Percentiles rank a stretch among this genome's conserved stretches.
Conservation (phyloP, 1,139 yeast species). For the Pichia norvegensis region DNA sequence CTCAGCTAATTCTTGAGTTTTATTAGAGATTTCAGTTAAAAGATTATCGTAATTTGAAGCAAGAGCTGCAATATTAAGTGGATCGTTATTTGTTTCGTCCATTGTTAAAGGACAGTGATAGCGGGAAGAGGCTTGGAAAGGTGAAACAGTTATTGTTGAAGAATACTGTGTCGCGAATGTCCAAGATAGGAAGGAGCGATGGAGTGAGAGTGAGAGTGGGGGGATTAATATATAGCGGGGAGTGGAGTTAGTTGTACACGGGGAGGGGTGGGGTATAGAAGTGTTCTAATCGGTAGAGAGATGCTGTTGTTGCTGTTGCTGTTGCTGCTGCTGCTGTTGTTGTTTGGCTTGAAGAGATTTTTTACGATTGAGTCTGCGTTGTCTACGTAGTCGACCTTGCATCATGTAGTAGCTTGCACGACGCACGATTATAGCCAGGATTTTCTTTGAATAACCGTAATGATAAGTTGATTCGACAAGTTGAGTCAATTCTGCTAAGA, state of each 20-base stretch:
- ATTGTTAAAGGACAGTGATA: background rate
- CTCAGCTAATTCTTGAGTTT: slow-evolving; percentile 19
- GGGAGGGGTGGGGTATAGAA: background rate
- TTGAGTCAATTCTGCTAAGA: slow-evolving; percentile 42
- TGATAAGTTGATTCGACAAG: slow-evolving; percentile 45
- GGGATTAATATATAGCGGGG: background rate
- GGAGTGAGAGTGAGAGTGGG: too few species aligned
- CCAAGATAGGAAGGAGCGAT: background rate
- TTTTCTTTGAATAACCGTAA: slow-evolving; percentile 40
- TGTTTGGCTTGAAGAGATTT: background rate
- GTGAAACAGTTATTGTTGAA: too few species aligned
- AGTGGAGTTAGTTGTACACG: too few species aligned
- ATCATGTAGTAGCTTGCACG: slow-evolving; percentile 73
- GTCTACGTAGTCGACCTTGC: slow-evolving; percentile 71
- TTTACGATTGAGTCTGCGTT: slow-evolving; percentile 40
- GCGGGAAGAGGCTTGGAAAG: too few species aligned
- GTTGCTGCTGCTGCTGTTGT: background rate
- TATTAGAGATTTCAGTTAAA: slow-evolving; percentile 51
- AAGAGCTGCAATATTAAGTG: slow-evolving; percentile 50
- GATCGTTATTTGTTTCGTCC: slow-evolving; percentile 40
- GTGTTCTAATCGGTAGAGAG: background rate
- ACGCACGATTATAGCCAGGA: slow-evolving; percentile 62
- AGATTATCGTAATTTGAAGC: slow-evolving; percentile 58
- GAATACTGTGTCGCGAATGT: background rate
- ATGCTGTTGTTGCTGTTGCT: background rate